Evolutionary conservation across 768 basidiomycete genomes (phyloP).

Genomic region (Boletus rufocinnamomeus): DNA sequence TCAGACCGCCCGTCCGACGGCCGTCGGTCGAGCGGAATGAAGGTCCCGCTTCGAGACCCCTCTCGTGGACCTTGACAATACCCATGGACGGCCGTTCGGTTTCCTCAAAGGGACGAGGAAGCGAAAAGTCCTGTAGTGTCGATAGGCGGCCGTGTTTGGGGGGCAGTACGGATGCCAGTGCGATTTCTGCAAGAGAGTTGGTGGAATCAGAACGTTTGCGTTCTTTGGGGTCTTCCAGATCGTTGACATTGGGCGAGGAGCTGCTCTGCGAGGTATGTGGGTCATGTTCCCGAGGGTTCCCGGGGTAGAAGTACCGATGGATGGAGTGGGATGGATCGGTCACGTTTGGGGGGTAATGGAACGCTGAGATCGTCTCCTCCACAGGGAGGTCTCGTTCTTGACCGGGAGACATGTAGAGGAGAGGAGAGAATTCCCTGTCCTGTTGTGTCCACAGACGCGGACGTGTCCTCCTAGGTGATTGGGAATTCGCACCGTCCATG

Average conservation of each 20-base stretch:
- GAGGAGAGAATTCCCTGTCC: constrained; percentile 26
- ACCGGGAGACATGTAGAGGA: constrained; percentile 21
- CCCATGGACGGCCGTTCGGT: neutral
- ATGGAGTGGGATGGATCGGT: constrained; percentile 1
- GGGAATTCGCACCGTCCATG: neutral
- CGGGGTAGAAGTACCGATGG: neutral
- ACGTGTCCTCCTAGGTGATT: constrained; percentile 4
- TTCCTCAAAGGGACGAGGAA: constrained; percentile 26
- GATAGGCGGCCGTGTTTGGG: constrained; percentile 13
- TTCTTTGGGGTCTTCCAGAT: neutral
- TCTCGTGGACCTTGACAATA: constrained; percentile 14
- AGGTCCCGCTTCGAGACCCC: constrained; percentile 20
- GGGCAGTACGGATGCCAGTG: constrained; percentile 11
- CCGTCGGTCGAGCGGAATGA: constrained; percentile 2
- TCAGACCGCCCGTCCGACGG: constrained; percentile 1
- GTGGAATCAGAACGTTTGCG: constrained; percentile 13
- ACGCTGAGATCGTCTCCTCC: constrained; percentile 5
- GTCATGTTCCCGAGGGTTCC: neutral
- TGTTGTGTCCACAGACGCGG: constrained; percentile 7
- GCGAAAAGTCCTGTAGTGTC: constrained; percentile 14
- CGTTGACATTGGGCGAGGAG: neutral
- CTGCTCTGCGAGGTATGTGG: constrained; percentile 4
- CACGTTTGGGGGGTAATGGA: neutral
- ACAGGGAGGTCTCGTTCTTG: neutral
- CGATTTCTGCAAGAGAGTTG: constrained; percentile 22